Evolutionary conservation across 768 basidiomycete species (phyloP), one percentile per base, ranked within the genome.

Genomic region (Amanita fuliginea): DNA sequence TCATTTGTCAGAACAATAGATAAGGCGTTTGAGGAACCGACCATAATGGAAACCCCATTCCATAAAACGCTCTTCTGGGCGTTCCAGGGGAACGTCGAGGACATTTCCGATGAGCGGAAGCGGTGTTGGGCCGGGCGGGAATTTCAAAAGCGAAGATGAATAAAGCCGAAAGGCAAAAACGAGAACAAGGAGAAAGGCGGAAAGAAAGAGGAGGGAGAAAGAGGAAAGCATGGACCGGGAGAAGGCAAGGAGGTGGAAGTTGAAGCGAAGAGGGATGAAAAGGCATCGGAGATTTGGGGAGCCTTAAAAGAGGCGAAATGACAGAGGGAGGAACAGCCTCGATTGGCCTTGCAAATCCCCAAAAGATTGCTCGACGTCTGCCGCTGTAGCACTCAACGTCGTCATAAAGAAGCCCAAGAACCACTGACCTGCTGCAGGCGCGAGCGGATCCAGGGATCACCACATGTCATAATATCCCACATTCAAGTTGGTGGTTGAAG

Each of bases 71-170:
- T 68, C 49, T 54, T 69, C 69, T 47, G 69, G 67, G 47, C 68
- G 59, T 36, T 66, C 59, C 26, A 56, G 53, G 19, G 70, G 65
- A 49, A 79, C 64, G 49, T 77, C 72, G 16, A 71, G 64, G 16
- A 64, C 55, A 52, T 77, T 79, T 4, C 76, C 76, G 14, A 79
- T 59, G 50, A 77, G 49, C 6, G 74, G 74, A 13, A 65, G 55
- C 1, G 67, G 66, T 37, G 56, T 64, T 2, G 77, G 77, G 0
- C 77, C 77, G 5, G 77, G 76, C 16, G 75, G 73, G 26, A 65
- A 62, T 36, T 62, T 65, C 22, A 39, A 56, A 41, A 57, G 56
- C 21, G 57, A 51, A 19, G 60, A 48, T 22, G 57, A 55, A 28
- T 61, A 40, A n/a, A 56, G 53, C 34, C 56, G 58, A 51, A 62